Conservation (phyloP, 1,284 basidiomycete genomes). For the Fomitiporia mediterranea region DNA sequence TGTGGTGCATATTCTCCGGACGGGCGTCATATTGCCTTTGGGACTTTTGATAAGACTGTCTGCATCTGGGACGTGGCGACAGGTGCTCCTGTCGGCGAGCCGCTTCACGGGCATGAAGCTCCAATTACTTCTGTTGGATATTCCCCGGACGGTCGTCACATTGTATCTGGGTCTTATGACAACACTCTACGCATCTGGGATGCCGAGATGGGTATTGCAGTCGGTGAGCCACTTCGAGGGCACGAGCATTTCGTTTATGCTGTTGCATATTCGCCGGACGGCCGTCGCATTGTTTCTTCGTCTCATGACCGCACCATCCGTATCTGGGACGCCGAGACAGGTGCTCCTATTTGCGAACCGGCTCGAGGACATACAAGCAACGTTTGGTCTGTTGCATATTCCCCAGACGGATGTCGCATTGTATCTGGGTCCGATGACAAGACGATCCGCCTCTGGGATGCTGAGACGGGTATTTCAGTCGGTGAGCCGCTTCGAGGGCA, state of each 20-base stretch:
- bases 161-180: conserved; percentile 17
- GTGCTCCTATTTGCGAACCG: neutral
- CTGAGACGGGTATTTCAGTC: too few relatives aligned
- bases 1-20: too few relatives aligned
- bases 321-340: conserved; percentile 16
- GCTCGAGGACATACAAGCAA: neutral
- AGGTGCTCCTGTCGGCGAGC: neutral
- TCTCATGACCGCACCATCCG: conserved; percentile 20
- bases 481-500: too few relatives aligned
- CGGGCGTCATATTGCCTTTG: too few relatives aligned
- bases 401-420: too few relatives aligned
- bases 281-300: neutral
- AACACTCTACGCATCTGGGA: conserved; percentile 16
- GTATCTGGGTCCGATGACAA: too few relatives aligned
- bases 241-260: conserved; percentile 8
- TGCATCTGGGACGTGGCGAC: conserved; percentile 1
- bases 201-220: neutral
- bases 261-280: conserved; percentile 18
- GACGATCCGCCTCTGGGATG: too few relatives aligned
- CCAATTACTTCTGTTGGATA: neutral
- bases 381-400: too few relatives aligned
- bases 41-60: too few relatives aligned
- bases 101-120: neutral
- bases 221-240: conserved; percentile 1
- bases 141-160: conserved; percentile 7